Conservation (phyloP, 805 yeast genomes). For the Saccharomycopsis capsularis region DNA sequence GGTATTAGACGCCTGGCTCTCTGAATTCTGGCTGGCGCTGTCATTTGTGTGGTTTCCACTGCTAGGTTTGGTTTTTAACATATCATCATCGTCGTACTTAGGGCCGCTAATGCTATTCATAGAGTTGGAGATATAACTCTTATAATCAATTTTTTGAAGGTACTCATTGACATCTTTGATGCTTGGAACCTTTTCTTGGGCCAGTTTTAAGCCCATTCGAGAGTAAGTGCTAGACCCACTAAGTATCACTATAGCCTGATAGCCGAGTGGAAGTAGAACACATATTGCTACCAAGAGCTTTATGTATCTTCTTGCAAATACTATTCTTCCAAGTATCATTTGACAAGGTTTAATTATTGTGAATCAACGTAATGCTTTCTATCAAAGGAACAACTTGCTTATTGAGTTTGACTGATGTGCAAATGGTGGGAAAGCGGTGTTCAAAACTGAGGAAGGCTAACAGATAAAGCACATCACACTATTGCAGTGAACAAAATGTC, state of each 20-base stretch:
- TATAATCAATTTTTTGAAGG: slow-evolving; percentile 9
- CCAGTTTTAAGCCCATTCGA: background rate
- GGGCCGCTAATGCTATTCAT: background rate
- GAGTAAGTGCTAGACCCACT: background rate
- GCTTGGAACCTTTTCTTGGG: background rate
- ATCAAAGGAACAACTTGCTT: too few species aligned
- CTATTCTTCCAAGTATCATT: slow-evolving; percentile 6
- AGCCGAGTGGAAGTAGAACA: background rate
- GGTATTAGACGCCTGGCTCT: too few species aligned
- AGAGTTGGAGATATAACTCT: background rate
- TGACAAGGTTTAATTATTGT: too few species aligned
- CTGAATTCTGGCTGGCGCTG: too few species aligned
- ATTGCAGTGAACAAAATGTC: too few species aligned
- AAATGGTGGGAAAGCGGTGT: too few species aligned
- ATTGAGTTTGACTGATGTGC: too few species aligned
- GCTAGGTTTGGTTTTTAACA: background rate
- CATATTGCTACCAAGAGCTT: slow-evolving; percentile 1
- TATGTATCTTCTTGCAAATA: slow-evolving; percentile 10
- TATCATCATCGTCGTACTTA: background rate
- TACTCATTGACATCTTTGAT: slow-evolving; percentile 5
- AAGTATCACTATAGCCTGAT: background rate
- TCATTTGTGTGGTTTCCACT: too few species aligned
- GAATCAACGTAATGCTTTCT: too few species aligned
- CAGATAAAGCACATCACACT: too few species aligned
- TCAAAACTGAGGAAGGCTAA: too few species aligned